Conservation (phyloP, 179 eudicot genomes). For the Corrigiola litoralis region DNA sequence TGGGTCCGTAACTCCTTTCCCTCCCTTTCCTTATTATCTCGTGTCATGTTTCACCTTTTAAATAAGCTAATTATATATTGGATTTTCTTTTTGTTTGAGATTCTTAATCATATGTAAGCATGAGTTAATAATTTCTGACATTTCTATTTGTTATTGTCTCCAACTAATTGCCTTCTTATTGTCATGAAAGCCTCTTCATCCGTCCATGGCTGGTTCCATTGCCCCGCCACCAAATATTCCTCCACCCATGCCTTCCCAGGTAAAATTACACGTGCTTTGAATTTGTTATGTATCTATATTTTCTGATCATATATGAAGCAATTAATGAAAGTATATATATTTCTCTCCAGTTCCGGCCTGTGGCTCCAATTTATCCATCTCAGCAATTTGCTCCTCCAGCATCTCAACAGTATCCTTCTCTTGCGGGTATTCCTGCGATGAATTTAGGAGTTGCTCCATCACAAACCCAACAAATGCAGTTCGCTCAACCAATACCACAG, state of each 20-base stretch:
- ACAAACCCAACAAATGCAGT: slow-evolving; percentile 54
- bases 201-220: slow-evolving; percentile 43
- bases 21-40: background rate
- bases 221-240: slow-evolving; percentile 59
- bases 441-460: slow-evolving; percentile 58
- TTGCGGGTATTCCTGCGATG: slow-evolving; percentile 33
- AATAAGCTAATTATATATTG: too few species aligned
- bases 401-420: slow-evolving; percentile 67
- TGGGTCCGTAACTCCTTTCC: background rate
- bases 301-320: background rate
- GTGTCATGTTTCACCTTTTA: background rate
- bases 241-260: slow-evolving; percentile 74
- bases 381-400: slow-evolving; percentile 51
- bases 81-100: background rate
- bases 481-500: slow-evolving; percentile 58
- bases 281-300: background rate
- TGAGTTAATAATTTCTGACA: background rate
- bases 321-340: background rate
- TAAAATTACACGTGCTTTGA: slow-evolving; percentile 22
- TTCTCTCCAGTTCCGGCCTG: slow-evolving; percentile 65
- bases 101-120: background rate
- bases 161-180: slow-evolving; percentile 10
- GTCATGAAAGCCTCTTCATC: slow-evolving; percentile 53
- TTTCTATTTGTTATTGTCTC: slow-evolving; percentile 1
- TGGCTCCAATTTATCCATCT: slow-evolving; percentile 43